Percentiles rank a stretch among this genome's conserved stretches.
These are phyloP conservation scores for Globisporangium iwayamae DNA, from an alignment of 352 stramenopile species.

Conservation along the genomic window DNA sequence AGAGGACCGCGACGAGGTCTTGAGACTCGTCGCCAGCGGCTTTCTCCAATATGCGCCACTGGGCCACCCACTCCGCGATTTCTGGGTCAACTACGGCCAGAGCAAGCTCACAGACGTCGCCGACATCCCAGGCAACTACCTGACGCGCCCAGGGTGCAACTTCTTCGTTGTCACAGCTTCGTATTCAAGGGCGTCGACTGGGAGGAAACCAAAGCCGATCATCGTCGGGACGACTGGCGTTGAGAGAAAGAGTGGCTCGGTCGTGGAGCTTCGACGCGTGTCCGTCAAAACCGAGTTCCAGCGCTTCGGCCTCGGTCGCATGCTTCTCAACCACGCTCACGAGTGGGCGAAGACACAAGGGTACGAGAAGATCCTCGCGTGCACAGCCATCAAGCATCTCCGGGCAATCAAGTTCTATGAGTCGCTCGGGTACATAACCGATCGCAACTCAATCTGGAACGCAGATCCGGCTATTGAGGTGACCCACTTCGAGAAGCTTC, in stretches of 20 bases:
- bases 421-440: constrained; percentile 15
- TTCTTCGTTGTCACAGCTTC: constrained; percentile 5
- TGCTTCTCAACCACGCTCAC: constrained; percentile 15
- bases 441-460: constrained; percentile 1
- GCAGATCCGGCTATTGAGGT: not conserved
- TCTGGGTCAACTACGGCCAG: constrained; percentile 3
- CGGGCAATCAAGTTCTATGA: constrained; percentile 19
- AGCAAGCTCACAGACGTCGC: constrained; percentile 10
- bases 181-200: not conserved
- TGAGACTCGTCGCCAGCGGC: constrained; percentile 7
- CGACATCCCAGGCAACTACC: constrained; percentile 10
- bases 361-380: constrained; percentile 10
- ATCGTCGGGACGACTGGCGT: constrained; percentile 1
- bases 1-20: constrained; percentile 3
- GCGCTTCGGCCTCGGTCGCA: constrained; percentile 14
- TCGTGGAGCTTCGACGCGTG: constrained; percentile 5
- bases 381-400: not conserved
- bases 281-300: constrained; percentile 14
- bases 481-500: constrained; percentile 2
- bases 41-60: constrained; percentile 3
- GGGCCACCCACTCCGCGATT: not conserved
- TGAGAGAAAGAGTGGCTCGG: not conserved
- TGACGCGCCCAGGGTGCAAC: not conserved
- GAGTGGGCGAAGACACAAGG: constrained; percentile 12
- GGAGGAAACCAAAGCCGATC: not conserved